Conservation (phyloP, 306 rosid species). For the Castanopsis chinensis region DNA sequence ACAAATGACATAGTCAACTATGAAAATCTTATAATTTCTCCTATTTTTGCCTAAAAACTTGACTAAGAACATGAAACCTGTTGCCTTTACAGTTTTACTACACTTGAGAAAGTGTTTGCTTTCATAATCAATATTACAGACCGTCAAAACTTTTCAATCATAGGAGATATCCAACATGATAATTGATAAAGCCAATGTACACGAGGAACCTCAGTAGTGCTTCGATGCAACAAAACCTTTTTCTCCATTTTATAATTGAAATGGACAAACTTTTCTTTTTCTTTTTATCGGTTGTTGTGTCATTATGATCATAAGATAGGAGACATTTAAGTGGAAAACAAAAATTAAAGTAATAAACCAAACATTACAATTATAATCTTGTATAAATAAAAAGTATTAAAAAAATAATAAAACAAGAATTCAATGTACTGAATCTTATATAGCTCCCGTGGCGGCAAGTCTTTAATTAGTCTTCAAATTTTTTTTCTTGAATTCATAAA, state of each 20-base stretch:
- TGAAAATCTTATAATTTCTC: no score
- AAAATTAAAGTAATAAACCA: neutral
- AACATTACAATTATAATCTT: slow-evolving; percentile 14
- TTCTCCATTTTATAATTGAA: neutral
- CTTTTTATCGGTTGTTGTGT: slow-evolving; percentile 30
- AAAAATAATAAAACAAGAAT: neutral
- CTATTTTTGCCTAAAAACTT: no score
- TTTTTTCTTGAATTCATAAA: no score
- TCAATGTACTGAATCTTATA: neutral
- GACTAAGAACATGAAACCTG: no score
- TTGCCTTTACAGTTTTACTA: no score
- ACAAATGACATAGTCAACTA: no score
- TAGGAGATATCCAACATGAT: slow-evolving; percentile 6
- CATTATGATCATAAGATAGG: slow-evolving; percentile 12
- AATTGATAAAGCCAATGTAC: slow-evolving; percentile 5
- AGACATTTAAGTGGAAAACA: slow-evolving; percentile 9
- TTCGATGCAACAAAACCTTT: slow-evolving; percentile 15
- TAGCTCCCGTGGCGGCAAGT: no score
- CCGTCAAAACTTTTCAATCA: slow-evolving; percentile 14
- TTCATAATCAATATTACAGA: no score
- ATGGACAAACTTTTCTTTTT: slow-evolving; percentile 39
- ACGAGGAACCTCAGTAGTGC: slow-evolving; percentile 19
- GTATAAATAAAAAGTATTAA: no score
- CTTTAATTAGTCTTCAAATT: no score
- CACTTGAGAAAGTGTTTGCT: no score